Percentiles rank a stretch among this genome's conserved stretches.
phyloP scores from a whole-genome alignment of 148 eudicot genomes.

The Camellia granthamiana region DNA sequence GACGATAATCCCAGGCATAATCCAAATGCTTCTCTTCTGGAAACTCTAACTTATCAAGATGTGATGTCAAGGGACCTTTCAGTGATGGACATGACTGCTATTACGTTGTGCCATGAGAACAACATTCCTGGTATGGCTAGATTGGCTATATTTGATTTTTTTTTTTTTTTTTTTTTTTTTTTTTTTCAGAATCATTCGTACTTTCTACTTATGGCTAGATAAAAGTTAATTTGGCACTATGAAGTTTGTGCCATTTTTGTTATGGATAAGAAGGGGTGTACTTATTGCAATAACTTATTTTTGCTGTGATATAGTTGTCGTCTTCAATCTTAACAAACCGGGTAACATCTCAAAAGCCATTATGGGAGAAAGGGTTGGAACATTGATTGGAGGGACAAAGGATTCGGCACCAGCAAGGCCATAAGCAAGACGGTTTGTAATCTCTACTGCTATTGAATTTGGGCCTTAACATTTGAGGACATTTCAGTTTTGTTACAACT shows the following conservation, averaged over 20 bases:
- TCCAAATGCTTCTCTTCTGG: slow-evolving; percentile 77
- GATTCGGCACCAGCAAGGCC: slow-evolving; percentile 35
- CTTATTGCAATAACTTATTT: neutral
- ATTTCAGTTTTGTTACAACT: neutral
- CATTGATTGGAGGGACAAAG: slow-evolving; percentile 68
- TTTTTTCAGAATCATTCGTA: neutral
- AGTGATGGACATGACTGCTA: slow-evolving; percentile 98
- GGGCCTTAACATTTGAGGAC: neutral
- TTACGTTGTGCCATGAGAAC: slow-evolving; percentile 96
- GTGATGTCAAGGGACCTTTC: slow-evolving; percentile 82
- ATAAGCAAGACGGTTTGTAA: neutral
- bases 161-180: neutral
- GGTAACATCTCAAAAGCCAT: slow-evolving; percentile 91
- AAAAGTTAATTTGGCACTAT: neutral
- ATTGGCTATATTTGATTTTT: neutral
- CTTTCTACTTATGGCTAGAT: neutral
- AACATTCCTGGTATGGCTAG: slow-evolving; percentile 74
- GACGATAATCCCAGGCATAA: slow-evolving; percentile 72
- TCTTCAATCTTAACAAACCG: slow-evolving; percentile 77
- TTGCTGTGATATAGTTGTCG: slow-evolving; percentile 56
- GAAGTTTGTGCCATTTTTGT: neutral
- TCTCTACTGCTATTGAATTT: neutral
- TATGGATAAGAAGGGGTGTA: neutral
- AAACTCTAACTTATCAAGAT: slow-evolving; percentile 81
- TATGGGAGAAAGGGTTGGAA: slow-evolving; percentile 87